Evolutionary conservation across 2,329 filamentous ascomycete species (phyloP), one percentile per base, ranked within the genome.

Genomic region (Acrodontium crateriforme): DNA sequence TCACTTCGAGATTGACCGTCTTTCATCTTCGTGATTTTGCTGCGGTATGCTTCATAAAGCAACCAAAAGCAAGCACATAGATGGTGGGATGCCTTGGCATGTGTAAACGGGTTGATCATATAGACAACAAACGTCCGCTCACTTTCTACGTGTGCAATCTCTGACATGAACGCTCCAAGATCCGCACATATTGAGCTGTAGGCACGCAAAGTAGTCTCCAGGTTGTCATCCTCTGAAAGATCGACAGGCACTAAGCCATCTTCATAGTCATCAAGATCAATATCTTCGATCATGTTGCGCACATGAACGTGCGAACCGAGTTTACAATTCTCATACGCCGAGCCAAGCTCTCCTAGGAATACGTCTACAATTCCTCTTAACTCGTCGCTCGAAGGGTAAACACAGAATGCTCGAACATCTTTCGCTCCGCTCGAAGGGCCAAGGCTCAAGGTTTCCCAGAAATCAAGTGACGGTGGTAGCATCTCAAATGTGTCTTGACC

Each of bases 381-480:
- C 2, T 76, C 73, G 16, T 69, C 67, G 42, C 70, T 69, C 27
- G 67, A 60, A 0, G 81, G 80, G 37, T 76, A 78, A 2, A 89
- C 59, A 45, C 78, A 82, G 25, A 81, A 67, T 0, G 74, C 68
- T 18, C 67, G 64, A 16, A 89, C 58, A 35, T 87, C 71, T 50
- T 91, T 91, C 6, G 62, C 46, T 0, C 79, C 78, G 33, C 71
- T 71, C 6, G 71, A 70, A 3, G 82, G 82, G 2, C 71, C 71
- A 2, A 92, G 62, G 0, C 80, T 78, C 11, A 91, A 58, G 25
- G 75, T 74, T 46, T 89, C 81, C 83, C 82, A 91, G 45, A 89
- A 92, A 1, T 67, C 59, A 12, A 87, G 59, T 0, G 79, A 77
- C 1, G 80, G 70, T 2, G 82, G 78, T 13, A 87, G 60, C 20